A percentile compares a stretch with the other conserved stretches of the same genome.
phyloP scores from a whole-genome alignment of 2,329 filamentous ascomycete genomes.

The Neobulgaria alba region DNA sequence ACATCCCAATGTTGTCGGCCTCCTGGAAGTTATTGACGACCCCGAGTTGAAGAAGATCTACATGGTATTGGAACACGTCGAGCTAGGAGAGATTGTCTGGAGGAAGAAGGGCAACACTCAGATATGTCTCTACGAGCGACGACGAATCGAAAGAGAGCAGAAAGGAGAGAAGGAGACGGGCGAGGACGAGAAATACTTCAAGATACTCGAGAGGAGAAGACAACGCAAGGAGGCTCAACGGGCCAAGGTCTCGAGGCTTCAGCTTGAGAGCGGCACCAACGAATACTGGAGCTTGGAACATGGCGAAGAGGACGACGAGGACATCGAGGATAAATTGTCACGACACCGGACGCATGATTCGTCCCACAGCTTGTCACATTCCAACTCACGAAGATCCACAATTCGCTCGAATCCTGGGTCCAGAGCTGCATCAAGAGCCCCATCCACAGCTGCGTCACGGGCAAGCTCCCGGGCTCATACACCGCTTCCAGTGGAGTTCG shows the following conservation, averaged over 20 bases:
- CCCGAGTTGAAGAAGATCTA: conserved; percentile 96
- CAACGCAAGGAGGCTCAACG: conserved; percentile 49
- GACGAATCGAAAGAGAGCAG: conserved; percentile 67
- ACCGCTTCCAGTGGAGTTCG: conserved; percentile 29
- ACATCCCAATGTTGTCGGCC: conserved; percentile 91
- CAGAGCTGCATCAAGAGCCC: conserved; percentile 19
- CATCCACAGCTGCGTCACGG: conserved; percentile 23
- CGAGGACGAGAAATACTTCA: conserved; percentile 51
- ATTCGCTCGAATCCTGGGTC: conserved; percentile 25
- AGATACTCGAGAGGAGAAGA: conserved; percentile 50
- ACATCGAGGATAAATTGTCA: conserved; percentile 27
- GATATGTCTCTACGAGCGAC: conserved; percentile 75
- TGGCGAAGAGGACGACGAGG: conserved; percentile 48
- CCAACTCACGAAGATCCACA: conserved; percentile 11
- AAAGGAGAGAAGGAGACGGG: conserved; percentile 47
- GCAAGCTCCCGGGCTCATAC: conserved; percentile 18
- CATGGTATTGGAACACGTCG: conserved; percentile 91
- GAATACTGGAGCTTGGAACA: conserved; percentile 76
- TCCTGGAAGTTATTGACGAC: conserved; percentile 96
- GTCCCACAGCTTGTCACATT: conserved; percentile 10
- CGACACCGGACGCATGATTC: conserved; percentile 24
- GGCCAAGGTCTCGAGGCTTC: conserved; percentile 42
- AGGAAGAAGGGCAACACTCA: conserved; percentile 78
- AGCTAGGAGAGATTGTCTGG: conserved; percentile 91
- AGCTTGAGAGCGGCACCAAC: conserved; percentile 43